Evolutionary conservation across 768 basidiomycete genomes (phyloP), one percentile per base, ranked within the genome.

Genomic region (Xerocomus brunneocitrinus): DNA sequence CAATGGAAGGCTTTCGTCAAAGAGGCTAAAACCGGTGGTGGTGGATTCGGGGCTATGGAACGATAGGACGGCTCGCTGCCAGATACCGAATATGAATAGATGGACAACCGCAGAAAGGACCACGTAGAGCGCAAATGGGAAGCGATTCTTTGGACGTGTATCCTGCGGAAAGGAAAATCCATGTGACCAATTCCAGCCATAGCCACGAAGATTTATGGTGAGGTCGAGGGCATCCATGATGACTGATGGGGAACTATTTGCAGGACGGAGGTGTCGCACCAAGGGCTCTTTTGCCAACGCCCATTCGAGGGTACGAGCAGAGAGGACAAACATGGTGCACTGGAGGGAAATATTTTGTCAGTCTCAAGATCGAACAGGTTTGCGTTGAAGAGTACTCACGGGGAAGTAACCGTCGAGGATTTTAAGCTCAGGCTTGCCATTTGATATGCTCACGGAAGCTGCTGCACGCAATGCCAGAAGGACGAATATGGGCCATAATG

Each of bases 51-150:
- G 35, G 35, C 1, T 3, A 16, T 58, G 66, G 45, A 81, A 73
- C 22, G 71, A 71, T 58, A 85, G 79, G 19, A 81, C 66, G 28
- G 66, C 51, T 55, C 74, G 73, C 53, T 81, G 79, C 2, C 80
- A 25, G 22, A 66, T 50, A 58, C 87, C 80, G 49, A 79, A 73
- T 9, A 73, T 27, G 8, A 79, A 45, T 22, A 76, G n/a, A 55
- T 78, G 69, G 16, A 53, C 25, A 30, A 76, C 31, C 28, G 71
- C 59, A 22, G 71, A 73, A 13, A 57, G 10, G 9, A 73, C 41
- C 0, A 76, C 74, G 8, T 66, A 54, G 14, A 65, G 46, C 3
- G 72, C 39, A 61, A 82, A 84, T 16, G 64, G 56, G 1, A 53
- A 16, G 8, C 63, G 71, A 24, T 77, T 74, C 1, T 62, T 54